phyloP scores from a whole-genome alignment of 23 red algal genomes.

The Pyropia yezoensis region DNA sequence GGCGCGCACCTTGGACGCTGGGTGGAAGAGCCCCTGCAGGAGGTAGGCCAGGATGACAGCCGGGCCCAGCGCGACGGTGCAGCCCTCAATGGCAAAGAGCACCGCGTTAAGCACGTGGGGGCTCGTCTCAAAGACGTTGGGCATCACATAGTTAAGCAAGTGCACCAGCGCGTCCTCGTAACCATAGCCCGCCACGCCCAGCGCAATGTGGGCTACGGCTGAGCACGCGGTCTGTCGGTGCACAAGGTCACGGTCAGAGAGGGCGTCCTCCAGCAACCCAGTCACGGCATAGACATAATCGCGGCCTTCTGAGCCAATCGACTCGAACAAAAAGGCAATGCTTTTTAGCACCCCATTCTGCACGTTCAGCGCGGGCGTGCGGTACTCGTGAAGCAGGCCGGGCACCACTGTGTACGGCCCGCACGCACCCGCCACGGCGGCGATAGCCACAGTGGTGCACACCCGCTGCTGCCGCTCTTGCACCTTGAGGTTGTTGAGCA shows the following conservation, averaged over 20 bases:
- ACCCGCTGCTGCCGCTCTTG: constrained; percentile 91
- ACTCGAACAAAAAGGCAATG: constrained; percentile 88
- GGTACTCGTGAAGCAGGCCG: constrained; percentile 90
- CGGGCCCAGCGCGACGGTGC: constrained; percentile 65
- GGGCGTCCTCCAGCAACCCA: constrained; percentile 75
- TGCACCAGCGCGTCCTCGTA: constrained; percentile 85
- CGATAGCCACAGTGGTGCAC: constrained; percentile 91
- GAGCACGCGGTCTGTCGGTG: constrained; percentile 89
- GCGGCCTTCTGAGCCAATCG: constrained; percentile 47
- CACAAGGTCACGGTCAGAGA: constrained; percentile 88
- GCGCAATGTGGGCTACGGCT: constrained; percentile 78
- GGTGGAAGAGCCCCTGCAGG: constrained; percentile 90
- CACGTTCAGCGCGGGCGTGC: constrained; percentile 79
- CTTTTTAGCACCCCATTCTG: constrained; percentile 96
- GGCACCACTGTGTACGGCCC: constrained; percentile 70
- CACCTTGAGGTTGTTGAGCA: constrained; percentile 85
- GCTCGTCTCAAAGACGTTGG: constrained; percentile 76
- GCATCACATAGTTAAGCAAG: constrained; percentile 92
- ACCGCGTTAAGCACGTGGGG: constrained; percentile 94
- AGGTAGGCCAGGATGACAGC: constrained; percentile 61
- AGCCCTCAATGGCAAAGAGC: constrained; percentile 70
- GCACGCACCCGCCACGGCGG: constrained; percentile 74
- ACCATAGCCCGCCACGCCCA: constrained; percentile 76
- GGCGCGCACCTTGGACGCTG: constrained; percentile 69
- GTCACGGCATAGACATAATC: constrained; percentile 90